A percentile compares a stretch with the other conserved stretches of the same genome.
These are phyloP conservation scores for Singerocomus rubriflavus DNA, from an alignment of 1,284 basidiomycete genomes.

Conservation along the genomic window DNA sequence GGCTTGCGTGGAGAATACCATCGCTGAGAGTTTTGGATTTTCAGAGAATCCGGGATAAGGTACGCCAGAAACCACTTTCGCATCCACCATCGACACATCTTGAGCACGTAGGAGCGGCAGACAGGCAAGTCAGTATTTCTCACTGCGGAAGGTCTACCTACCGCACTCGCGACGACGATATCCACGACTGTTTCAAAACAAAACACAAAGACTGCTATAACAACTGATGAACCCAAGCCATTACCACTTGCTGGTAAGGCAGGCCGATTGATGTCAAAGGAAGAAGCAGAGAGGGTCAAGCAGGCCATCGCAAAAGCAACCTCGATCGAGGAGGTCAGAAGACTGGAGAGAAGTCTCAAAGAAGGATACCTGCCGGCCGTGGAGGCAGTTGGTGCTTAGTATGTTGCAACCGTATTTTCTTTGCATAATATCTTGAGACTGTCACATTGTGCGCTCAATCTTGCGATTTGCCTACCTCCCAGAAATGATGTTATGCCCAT, in stretches of 20 bases:
- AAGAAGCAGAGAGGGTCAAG: constrained; percentile 88
- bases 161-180: constrained; percentile 77
- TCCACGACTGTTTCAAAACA: constrained; percentile 69
- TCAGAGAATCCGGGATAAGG: constrained; percentile 93
- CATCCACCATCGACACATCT: constrained; percentile 23
- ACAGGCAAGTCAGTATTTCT: constrained; percentile 73
- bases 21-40: constrained; percentile 94
- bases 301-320: constrained; percentile 88
- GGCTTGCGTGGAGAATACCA: constrained; percentile 83
- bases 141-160: constrained; percentile 72
- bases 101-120: constrained; percentile 65
- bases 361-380: constrained; percentile 82
- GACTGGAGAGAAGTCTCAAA: constrained; percentile 82
- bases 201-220: constrained; percentile 53
- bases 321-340: constrained; percentile 88
- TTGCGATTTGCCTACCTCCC: background rate
- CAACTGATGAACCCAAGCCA: constrained; percentile 70
- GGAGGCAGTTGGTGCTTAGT: constrained; percentile 70
- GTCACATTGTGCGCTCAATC: background rate
- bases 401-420: constrained; percentile 27
- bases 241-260: constrained; percentile 60
- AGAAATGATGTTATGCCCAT: background rate
- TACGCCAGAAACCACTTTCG: constrained; percentile 45
- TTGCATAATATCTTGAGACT: constrained; percentile 16
- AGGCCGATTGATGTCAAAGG: constrained; percentile 86